Evolutionary conservation across 2,329 filamentous ascomycete species (phyloP), one percentile per base, ranked within the genome.

Genomic region (Ascochyta rabiei): DNA sequence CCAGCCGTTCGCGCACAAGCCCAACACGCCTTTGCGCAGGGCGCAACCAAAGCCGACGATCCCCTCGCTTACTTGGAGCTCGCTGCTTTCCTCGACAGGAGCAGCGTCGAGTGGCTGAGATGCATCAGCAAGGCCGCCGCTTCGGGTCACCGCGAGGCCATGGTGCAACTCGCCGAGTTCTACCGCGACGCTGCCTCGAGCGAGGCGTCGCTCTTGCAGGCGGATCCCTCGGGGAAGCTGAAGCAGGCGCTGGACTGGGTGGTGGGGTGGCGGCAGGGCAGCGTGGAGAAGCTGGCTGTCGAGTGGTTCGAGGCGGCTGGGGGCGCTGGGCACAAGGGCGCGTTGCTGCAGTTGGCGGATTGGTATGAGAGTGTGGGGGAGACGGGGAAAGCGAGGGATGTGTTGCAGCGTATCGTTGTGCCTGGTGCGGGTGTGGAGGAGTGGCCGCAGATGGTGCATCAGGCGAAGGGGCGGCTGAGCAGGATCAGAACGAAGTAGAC

Each of bases 81-180:
- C 8, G 69, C 76, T 1, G 55, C 61, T 4, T 64, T 71, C 5
- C 57, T 63, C 33, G 60, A 68, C 2, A 56, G 59, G 24, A 55
- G 61, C 23, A 75, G 68, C 15, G 61, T 62, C 28, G 62, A 69
- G 2, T 81, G 79, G 79, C 63, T 80, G 8, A 73, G 73, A 52
- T 74, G 76, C 57, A 75, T 75, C 47, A 79, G 69, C 30, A 80
- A 80, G 68, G 78, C 79, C 2, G 79, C 78, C 3, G 72, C 74
- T 10, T 74, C 73, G 6, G 73, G 75, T 1, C 72, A 78, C 44
- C 52, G 63, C 6, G 70, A 72, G 48, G 77, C 78, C 8, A 72
- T 70, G 24, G 68, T 73, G 31, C 54, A 71, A 10, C 63, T 81
- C 9, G 77, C 64, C 2, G 55, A 65, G 16, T 80, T 76, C 61